phyloP scores from a whole-genome alignment of 73 alveolate genomes.

The Paramecium sexaurelia region DNA sequence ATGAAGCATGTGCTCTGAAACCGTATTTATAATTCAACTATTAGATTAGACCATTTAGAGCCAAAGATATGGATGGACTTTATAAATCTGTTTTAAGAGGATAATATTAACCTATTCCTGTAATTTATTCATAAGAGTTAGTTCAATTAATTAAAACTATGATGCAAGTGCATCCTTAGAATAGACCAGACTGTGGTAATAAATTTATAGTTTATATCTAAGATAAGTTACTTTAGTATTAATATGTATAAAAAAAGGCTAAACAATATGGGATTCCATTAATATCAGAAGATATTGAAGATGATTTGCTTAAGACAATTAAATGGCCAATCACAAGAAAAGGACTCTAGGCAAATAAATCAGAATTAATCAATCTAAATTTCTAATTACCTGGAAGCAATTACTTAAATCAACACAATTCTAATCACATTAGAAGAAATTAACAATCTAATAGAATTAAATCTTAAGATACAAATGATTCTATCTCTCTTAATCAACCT shows the following conservation, averaged over 20 bases:
- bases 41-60: constrained; percentile 76
- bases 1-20: constrained; percentile 78
- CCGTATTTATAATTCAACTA: constrained; percentile 39
- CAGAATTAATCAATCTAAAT: constrained; percentile 37
- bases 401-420: constrained; percentile 38
- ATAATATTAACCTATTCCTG: constrained; percentile 75
- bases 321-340: constrained; percentile 50
- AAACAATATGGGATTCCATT: neutral
- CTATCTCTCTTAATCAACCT: neutral
- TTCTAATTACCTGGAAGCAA: constrained; percentile 31
- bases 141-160: constrained; percentile 56
- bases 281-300: neutral
- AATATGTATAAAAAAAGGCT: neutral
- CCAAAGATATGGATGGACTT: constrained; percentile 87
- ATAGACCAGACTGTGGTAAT: constrained; percentile 69
- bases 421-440: constrained; percentile 35
- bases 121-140: constrained; percentile 71
- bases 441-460: constrained; percentile 36
- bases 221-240: neutral
- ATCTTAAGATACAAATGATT: constrained; percentile 30
- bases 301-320: constrained; percentile 27
- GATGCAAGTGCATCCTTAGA: constrained; percentile 70
- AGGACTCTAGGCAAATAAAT: neutral
- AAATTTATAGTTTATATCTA: neutral
- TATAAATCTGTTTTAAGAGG: constrained; percentile 81